A percentile compares a stretch with the other conserved stretches of the same genome.
Evolutionary conservation across 345 rosid genomes (phyloP).

Genomic region (Sonneratia caseolaris): DNA sequence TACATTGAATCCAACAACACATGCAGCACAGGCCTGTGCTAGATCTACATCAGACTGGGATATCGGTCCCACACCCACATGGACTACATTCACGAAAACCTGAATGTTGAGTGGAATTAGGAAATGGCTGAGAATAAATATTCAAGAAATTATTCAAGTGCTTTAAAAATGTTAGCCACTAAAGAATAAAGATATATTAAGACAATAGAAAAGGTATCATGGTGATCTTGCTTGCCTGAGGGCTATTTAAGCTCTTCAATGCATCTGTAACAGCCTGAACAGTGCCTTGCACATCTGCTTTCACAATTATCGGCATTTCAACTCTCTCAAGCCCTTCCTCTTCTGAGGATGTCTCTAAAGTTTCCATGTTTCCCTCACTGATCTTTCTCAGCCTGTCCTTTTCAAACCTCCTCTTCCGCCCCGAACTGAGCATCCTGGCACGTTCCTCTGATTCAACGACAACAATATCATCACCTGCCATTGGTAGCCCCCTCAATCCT

Average conservation of each 20-base stretch:
- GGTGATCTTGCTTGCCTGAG: conserved; percentile 46
- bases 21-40: conserved; percentile 78
- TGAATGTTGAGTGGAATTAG: conserved; percentile 4
- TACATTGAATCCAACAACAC: conserved; percentile 72
- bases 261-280: conserved; percentile 96
- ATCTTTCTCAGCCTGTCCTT: conserved; percentile 61
- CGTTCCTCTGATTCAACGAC: conserved; percentile 86
- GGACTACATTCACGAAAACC: conserved; percentile 87
- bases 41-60: conserved; percentile 80
- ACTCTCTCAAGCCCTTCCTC: conserved; percentile 14
- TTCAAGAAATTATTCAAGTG: background rate
- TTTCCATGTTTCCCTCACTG: conserved; percentile 36
- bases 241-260: conserved; percentile 65
- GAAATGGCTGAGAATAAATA: background rate
- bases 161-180: background rate
- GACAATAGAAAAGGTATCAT: background rate
- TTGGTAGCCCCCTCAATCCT: conserved; percentile 87
- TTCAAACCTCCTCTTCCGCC: conserved; percentile 65
- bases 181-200: background rate
- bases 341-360: conserved; percentile 25
- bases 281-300: conserved; percentile 62
- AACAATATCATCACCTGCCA: conserved; percentile 93
- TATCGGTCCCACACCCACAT: conserved; percentile 78
- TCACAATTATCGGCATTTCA: background rate
- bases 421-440: conserved; percentile 84